A percentile compares a stretch with the other conserved stretches of the same genome.
phyloP scores from a whole-genome alignment of 805 yeast species.

The Saturnispora diversa region DNA sequence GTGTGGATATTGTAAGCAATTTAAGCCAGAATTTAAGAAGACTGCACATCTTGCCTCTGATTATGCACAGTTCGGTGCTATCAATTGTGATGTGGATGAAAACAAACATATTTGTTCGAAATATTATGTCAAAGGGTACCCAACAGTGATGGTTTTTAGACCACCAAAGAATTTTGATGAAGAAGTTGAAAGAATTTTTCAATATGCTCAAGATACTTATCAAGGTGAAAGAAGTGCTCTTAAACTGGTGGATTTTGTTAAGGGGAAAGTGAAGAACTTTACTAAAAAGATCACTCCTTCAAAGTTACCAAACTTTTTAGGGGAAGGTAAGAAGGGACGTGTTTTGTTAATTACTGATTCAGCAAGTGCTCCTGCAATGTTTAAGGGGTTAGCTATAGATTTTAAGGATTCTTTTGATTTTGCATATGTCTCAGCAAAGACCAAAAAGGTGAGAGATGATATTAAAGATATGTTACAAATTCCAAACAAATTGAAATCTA shows the following conservation, averaged over 20 bases:
- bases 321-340: conserved; percentile 25
- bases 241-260: conserved; percentile 45
- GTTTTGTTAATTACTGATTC: conserved; percentile 48
- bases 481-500: conserved; percentile 17
- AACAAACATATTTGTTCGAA: conserved; percentile 65
- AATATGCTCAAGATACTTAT: conserved; percentile 37
- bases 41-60: conserved; percentile 54
- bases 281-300: conserved; percentile 41
- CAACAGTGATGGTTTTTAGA: conserved; percentile 73
- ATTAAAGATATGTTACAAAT: conserved; percentile 10
- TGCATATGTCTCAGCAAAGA: conserved; percentile 30
- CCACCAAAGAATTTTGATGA: conserved; percentile 53
- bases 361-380: conserved; percentile 43
- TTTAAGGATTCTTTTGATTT: conserved; percentile 44
- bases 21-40: conserved; percentile 56
- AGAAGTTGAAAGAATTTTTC: conserved; percentile 5
- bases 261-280: conserved; percentile 57
- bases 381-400: conserved; percentile 64
- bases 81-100: conserved; percentile 68
- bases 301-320: conserved; percentile 24
- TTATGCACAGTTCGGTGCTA: conserved; percentile 63
- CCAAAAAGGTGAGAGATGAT: conserved; percentile 13
- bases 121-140: conserved; percentile 67
- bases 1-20: conserved; percentile 88
- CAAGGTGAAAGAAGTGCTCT: conserved; percentile 53